Base-by-base conservation (phyloP, 306 rosid genomes). In the Datisca glomerata region DNA sequence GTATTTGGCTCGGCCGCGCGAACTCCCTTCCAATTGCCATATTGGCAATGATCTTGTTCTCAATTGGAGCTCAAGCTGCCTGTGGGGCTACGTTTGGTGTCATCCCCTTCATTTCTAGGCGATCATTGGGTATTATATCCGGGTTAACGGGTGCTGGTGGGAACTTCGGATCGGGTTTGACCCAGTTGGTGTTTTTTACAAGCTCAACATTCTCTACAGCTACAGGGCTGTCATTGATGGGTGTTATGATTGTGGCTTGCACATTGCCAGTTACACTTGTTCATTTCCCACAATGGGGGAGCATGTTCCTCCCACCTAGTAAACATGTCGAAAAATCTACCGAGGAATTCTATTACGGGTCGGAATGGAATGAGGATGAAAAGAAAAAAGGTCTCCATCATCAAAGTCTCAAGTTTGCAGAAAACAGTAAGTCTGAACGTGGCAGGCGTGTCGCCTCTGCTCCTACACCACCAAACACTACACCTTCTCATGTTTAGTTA, bases 271-370 rank as follows among this genome's bases (percentile, higher is more conserved):
- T 83, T 12, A 18, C 73, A 2, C 37, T 79, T 18, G 80, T 79
- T 21, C 94, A 87, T 41, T 83, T 87, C 57, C 94, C 97, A 6
- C 94, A 83, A 40, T 87, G 97, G 93, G 97, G 97, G 0, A 9
- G 94, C 68, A 82, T 87, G 94, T 74, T 87, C 45, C 4, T 65
- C 3, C 82, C 94, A 11, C 66, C 94, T 1, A 71, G 93, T 1
- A 77, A 76, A 45, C 76, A 83, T 5, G 47, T 55, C 0, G 38
- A 23, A 1, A 85, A 67, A 39, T 57, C 71, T 1, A 69, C 66
- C 0, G 94, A 87, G 14, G 89, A 87, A 29, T 22, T 34, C 15
- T 83, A 87, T 36, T 83, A 87, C 6, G 71, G 56, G 0, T 47
- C 94, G 22, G 97, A 87, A 27, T 87, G 97, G 93, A 72, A 58